Evolutionary conservation across 2,329 filamentous ascomycete genomes (phyloP).

Genomic region (Lithohypha guttulata): DNA sequence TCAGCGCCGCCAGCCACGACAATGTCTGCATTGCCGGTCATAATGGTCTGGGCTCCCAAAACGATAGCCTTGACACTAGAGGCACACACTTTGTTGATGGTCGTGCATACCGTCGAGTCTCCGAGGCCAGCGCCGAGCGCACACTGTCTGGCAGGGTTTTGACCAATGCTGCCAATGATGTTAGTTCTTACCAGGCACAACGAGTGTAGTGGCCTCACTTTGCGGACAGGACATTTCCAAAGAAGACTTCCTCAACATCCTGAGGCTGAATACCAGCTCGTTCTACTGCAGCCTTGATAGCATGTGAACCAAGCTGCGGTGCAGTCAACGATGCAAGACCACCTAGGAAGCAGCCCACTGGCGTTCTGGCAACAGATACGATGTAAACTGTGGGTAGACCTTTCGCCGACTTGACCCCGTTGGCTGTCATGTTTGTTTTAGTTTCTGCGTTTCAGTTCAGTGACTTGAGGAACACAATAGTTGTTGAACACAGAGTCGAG

Average conservation of each 20-base stretch:
- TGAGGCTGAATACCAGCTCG: slow-evolving; percentile 78
- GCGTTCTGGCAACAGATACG: slow-evolving; percentile 81
- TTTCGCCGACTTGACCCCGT: slow-evolving; percentile 19
- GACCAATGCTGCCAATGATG: slow-evolving; percentile 79
- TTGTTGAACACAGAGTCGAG: too few relatives aligned
- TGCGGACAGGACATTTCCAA: slow-evolving; percentile 94
- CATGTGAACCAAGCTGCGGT: slow-evolving; percentile 74
- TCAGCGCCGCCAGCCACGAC: slow-evolving; percentile 91
- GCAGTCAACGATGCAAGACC: slow-evolving; percentile 81
- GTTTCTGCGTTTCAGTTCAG: too few relatives aligned
- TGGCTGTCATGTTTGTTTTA: slow-evolving; percentile 10
- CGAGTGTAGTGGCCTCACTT: slow-evolving; percentile 49
- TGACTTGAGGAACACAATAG: too few relatives aligned
- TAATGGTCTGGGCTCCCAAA: slow-evolving; percentile 90
- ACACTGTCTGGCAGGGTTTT: slow-evolving; percentile 92
- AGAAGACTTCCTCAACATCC: slow-evolving; percentile 92
- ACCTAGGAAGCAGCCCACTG: slow-evolving; percentile 86
- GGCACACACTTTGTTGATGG: slow-evolving; percentile 98
- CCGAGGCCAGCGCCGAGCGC: slow-evolving; percentile 79
- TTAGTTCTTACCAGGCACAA: too few relatives aligned
- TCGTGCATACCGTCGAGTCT: slow-evolving; percentile 72
- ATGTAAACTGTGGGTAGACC: slow-evolving; percentile 80
- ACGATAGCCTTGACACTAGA: slow-evolving; percentile 91
- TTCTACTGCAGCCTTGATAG: slow-evolving; percentile 84
- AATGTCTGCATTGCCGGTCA: slow-evolving; percentile 85